Evolutionary conservation across 805 yeast species (phyloP), one percentile per base, ranked within the genome.

Genomic region (Myxozyma udenii): DNA sequence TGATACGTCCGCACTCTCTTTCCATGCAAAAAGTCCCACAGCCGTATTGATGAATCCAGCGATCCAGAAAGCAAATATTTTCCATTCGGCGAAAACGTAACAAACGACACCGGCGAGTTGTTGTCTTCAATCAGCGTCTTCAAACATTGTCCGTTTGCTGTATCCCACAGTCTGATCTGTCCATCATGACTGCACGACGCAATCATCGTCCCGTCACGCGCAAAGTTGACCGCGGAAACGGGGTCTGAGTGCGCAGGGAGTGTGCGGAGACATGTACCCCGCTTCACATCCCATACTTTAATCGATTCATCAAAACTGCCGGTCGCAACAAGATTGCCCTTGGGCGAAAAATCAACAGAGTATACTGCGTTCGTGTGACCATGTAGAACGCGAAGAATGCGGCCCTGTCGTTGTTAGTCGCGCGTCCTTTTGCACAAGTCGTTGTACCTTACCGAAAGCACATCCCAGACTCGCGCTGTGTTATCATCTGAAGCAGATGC

Each of bases 171-270:
- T 44, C 98, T 74, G 23, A 91, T 84, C 59, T 88, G 74, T 2
- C 98, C 98, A 68, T 91, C 98, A 66, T 84, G 85, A 16, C 95
- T 84, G 0, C 95, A 93, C 56, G 95, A 84, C 2, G 83, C 85
- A 6, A 93, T 79, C 33, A 93, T 79, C 0, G 95, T 77, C 52
- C 90, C 89, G 60, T 86, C 96, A 50, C 78, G 81, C 1, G 86
- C 79, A 43, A 91, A 70, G 61, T 87, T 83, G 1, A 90, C 72
- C 0, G 87, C 76, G 21, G 87, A 80, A 1, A 93, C 85, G 0
- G 97, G 95, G 61, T 88, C 97, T 0, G 95, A 80, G 68, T 91
- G 98, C 0, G 98, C 97, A 36, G 95, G 85, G 44, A 91, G 71
- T 0, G 95, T 87, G 63, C 85, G 82, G 61, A 88, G 70, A 50